phyloP scores from a whole-genome alignment of 331 rosid species.

The Dryas integrifolia region DNA sequence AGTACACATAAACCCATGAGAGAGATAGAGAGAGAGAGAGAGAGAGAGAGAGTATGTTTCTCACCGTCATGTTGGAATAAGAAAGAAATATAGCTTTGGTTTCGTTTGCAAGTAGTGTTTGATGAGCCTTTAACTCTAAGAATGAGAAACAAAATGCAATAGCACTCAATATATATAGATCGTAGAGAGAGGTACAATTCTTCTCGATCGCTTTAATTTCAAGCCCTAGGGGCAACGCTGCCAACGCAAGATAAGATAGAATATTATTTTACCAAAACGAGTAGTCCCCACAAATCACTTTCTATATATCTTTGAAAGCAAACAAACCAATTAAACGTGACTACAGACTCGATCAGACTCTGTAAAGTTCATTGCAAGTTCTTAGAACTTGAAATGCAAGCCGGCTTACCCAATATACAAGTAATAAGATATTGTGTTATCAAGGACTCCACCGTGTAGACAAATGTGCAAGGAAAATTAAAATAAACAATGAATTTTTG shows the following conservation, averaged over 20 bases:
- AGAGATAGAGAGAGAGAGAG: not conserved
- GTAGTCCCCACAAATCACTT: constrained; percentile 27
- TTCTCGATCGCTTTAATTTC: no score
- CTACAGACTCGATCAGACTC: no score
- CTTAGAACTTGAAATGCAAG: constrained; percentile 30
- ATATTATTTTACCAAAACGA: constrained; percentile 7
- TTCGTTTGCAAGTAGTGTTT: constrained; percentile 11
- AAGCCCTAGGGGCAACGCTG: not conserved
- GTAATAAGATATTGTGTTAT: not conserved
- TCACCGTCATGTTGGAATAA: constrained; percentile 34
- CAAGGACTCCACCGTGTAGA: constrained; percentile 6
- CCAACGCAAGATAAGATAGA: constrained; percentile 30
- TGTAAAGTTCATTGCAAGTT: constrained; percentile 41
- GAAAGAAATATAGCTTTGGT: not conserved
- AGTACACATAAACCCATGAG: not conserved
- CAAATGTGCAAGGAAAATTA: not conserved
- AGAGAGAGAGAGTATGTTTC: not conserved
- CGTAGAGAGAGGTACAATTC: not conserved
- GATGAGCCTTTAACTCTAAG: constrained; percentile 10
- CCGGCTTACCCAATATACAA: not conserved
- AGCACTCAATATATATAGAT: constrained; percentile 28
- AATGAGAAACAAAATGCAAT: constrained; percentile 1
- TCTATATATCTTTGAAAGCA: constrained; percentile 19
- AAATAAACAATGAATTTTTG: not conserved
- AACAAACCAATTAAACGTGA: constrained; percentile 11